Evolutionary conservation across 805 yeast species (phyloP).

Genomic region (Candida fluviatilis): DNA sequence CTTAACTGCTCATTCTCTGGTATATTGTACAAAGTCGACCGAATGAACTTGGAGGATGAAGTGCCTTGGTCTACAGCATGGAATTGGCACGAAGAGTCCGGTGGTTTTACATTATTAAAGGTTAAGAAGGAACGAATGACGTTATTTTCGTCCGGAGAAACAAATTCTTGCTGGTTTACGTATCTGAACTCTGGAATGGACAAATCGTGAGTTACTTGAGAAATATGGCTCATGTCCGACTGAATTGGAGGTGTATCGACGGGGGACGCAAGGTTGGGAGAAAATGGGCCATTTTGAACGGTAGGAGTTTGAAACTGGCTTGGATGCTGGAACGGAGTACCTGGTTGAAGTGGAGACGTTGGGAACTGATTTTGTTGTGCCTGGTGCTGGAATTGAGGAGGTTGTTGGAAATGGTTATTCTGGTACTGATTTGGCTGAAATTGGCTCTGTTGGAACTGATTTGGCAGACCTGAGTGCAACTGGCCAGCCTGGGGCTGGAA

Average conservation of each 20-base stretch:
- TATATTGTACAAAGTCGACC: slow-evolving; percentile 76
- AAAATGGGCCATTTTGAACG: neutral
- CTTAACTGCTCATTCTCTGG: slow-evolving; percentile 74
- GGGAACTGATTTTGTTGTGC: too few species aligned
- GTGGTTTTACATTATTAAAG: slow-evolving; percentile 76
- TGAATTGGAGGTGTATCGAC: neutral
- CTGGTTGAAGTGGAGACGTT: neutral
- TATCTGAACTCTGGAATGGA: slow-evolving; percentile 14
- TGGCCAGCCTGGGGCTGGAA: too few species aligned
- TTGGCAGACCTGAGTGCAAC: too few species aligned
- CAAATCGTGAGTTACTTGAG: slow-evolving; percentile 3
- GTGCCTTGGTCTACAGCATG: slow-evolving; percentile 77
- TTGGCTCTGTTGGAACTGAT: too few species aligned
- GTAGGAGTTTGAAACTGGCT: neutral
- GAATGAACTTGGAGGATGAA: slow-evolving; percentile 73
- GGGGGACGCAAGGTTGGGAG: neutral
- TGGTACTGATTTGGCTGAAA: neutral
- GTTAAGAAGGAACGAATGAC: slow-evolving; percentile 54
- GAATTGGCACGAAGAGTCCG: slow-evolving; percentile 71
- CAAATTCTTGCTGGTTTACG: slow-evolving; percentile 20
- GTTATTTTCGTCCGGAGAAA: slow-evolving; percentile 26
- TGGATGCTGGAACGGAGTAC: neutral
- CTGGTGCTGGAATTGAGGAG: neutral
- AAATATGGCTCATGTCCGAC: slow-evolving; percentile 2
- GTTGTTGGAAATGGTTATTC: neutral